Conservation (phyloP, 2,329 filamentous ascomycete species). For the Purpureocillium takamizusanense region DNA sequence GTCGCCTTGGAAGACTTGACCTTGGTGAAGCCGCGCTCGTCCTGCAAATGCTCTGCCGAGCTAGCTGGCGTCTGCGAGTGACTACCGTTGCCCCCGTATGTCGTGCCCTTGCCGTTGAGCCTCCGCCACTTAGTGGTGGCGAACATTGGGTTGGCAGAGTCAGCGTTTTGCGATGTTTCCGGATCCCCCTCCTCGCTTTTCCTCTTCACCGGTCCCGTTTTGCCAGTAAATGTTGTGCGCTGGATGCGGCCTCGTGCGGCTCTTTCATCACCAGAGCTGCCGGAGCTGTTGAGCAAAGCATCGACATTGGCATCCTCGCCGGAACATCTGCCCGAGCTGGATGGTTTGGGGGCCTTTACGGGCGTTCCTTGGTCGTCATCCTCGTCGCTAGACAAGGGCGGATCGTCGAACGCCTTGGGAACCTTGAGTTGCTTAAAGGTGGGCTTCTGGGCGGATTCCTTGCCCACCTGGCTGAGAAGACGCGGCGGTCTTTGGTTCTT, state of each 20-base stretch:
- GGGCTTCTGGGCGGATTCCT: background rate
- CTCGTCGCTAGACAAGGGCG: slow-evolving; percentile 19
- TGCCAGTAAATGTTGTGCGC: slow-evolving; percentile 19
- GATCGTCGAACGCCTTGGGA: slow-evolving; percentile 9
- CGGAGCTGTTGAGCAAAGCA: slow-evolving; percentile 4
- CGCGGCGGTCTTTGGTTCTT: background rate
- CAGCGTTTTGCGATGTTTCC: no score
- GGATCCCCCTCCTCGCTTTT: slow-evolving; percentile 1
- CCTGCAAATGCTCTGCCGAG: slow-evolving; percentile 13
- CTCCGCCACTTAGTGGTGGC: slow-evolving; percentile 6
- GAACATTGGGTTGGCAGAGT: background rate
- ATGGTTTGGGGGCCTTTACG: no score
- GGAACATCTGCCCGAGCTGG: no score
- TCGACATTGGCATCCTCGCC: background rate
- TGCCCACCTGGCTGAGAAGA: background rate
- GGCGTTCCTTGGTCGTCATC: slow-evolving; percentile 10
- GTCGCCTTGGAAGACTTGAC: slow-evolving; percentile 10
- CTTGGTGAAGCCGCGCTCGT: slow-evolving; percentile 15
- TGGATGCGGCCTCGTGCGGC: slow-evolving; percentile 20
- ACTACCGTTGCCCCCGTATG: background rate
- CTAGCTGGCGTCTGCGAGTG: slow-evolving; percentile 4
- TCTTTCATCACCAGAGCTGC: slow-evolving; percentile 17
- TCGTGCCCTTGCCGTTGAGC: background rate
- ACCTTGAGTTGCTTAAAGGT: slow-evolving; percentile 1
- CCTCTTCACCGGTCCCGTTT: slow-evolving; percentile 2